Base-by-base conservation (phyloP, 2,329 filamentous ascomycete species). In the Blastomyces percursus region DNA sequence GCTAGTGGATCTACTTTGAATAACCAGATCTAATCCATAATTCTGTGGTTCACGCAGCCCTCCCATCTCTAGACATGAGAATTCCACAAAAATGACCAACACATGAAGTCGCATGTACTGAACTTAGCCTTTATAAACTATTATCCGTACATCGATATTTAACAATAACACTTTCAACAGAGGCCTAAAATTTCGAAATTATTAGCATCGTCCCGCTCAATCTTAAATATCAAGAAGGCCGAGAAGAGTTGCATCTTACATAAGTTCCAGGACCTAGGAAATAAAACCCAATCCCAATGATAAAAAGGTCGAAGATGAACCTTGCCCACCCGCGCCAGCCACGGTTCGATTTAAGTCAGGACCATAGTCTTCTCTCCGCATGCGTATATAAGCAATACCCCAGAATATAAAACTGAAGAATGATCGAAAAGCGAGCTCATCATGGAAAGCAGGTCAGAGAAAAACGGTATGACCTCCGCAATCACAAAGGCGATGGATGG, bases 401-500 rank as follows among this genome's bases (percentile, higher is more conserved):
- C 77, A 96, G 80, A 96, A 96, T 71, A 96, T 96, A 80, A 96
- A 96, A 30, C 92, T 92, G 70, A 79, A 79, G 67, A 79, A 79
- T 0, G 89, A 76, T 96, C 91, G 71, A 96, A 96, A 1, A 96
- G 82, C 3, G 90, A 90, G 63, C 78, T 80, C 79, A 81, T 80
- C 60, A 81, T 76, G 4, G 78, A 77, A 19, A 83, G 75, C 66
- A 82, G 78, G 64, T 91, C 91, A 9, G 86, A 88, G 78, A 96
- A 96, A 81, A 96, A 96, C 0, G 91, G 91, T 70, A 96, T 96
- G 55, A 96, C 87, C 73, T 96, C 89, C 1, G 92, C 89, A 68
- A 96, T 93, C 72, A 96, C 85, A 74, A 96, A 96, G 7, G 91
- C 91, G n/a, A 88, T 68, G n/a, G 93, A n/a, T n/a, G n/a, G n/a